Percentiles rank a stretch among this genome's conserved stretches.
Evolutionary conservation across 495 filamentous ascomycete genomes (phyloP).

Genomic region (Thermothielavioides terrestris): DNA sequence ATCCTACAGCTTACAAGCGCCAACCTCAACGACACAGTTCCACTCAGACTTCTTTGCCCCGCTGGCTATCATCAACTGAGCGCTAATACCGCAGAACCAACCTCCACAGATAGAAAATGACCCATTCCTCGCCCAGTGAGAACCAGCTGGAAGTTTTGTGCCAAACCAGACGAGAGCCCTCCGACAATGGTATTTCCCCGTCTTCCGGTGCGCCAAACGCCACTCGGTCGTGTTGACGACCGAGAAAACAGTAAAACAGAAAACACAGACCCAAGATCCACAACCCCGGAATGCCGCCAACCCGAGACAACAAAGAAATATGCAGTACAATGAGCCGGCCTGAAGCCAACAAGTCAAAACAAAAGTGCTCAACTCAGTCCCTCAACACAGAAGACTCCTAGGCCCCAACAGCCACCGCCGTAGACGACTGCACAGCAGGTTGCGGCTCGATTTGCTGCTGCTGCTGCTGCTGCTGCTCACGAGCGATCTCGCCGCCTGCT

Average conservation of each 20-base stretch:
- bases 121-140: neutral
- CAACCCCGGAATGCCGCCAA: neutral
- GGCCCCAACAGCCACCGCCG: constrained; percentile 19
- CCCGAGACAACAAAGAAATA: constrained; percentile 4
- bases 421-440: constrained; percentile 26
- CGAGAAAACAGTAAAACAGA: constrained; percentile 9
- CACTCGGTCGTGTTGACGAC: constrained; percentile 21
- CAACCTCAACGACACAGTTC: neutral
- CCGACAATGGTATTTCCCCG: constrained; percentile 25
- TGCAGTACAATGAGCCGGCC: constrained; percentile 14
- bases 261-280: constrained; percentile 1
- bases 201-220: constrained; percentile 24
- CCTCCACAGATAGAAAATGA: neutral
- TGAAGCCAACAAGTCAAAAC: constrained; percentile 1
- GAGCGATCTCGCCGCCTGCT: constrained; percentile 50
- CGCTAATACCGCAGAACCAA: neutral
- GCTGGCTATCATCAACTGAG: neutral
- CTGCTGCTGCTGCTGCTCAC: constrained; percentile 32
- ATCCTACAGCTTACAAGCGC: neutral
- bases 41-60: neutral
- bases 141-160: neutral
- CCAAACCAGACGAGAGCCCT: constrained; percentile 7
- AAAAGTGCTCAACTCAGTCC: neutral
- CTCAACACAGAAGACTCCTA: constrained; percentile 3
- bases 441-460: constrained; percentile 23